Evolutionary conservation across 73 alveolate species (phyloP).

Genomic region (Paramecium tetraurelia): DNA sequence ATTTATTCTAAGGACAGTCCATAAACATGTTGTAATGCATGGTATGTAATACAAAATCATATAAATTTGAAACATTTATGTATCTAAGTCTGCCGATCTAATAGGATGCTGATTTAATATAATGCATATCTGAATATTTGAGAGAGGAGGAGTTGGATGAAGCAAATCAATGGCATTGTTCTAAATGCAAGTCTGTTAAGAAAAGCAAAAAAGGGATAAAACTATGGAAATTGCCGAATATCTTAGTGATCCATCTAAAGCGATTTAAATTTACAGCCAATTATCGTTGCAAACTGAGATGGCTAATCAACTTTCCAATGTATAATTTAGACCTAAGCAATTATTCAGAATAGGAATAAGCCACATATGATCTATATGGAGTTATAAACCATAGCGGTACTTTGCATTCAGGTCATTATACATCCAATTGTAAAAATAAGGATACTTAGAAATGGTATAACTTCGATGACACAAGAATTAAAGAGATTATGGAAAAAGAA

Average conservation of each 20-base stretch:
- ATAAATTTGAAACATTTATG: conserved; percentile 87
- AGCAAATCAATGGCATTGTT: conserved; percentile 86
- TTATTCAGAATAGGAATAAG: conserved; percentile 74
- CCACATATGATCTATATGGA: conserved; percentile 89
- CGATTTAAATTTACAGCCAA: conserved; percentile 73
- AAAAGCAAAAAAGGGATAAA: conserved; percentile 81
- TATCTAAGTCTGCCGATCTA: conserved; percentile 86
- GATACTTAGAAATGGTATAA: conserved; percentile 68
- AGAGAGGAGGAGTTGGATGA: conserved; percentile 82
- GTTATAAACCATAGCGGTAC: conserved; percentile 90
- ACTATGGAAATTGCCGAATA: conserved; percentile 87
- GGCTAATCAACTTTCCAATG: conserved; percentile 81
- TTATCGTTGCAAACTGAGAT: conserved; percentile 78
- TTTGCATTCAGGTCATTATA: conserved; percentile 87
- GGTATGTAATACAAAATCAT: conserved; percentile 60
- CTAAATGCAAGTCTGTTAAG: conserved; percentile 79
- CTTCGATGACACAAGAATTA: conserved; percentile 67
- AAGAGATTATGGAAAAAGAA: conserved; percentile 51
- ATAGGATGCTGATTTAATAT: conserved; percentile 62
- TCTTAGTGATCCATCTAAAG: conserved; percentile 86
- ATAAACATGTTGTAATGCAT: conserved; percentile 69
- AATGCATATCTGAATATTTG: conserved; percentile 71
- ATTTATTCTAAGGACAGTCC: conserved; percentile 89
- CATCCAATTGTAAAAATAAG: conserved; percentile 80
- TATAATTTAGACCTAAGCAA: conserved; percentile 76